A percentile compares a stretch with the other conserved stretches of the same genome.
phyloP scores from a whole-genome alignment of 306 rosid species.

The Vigna reflexopilosa region DNA sequence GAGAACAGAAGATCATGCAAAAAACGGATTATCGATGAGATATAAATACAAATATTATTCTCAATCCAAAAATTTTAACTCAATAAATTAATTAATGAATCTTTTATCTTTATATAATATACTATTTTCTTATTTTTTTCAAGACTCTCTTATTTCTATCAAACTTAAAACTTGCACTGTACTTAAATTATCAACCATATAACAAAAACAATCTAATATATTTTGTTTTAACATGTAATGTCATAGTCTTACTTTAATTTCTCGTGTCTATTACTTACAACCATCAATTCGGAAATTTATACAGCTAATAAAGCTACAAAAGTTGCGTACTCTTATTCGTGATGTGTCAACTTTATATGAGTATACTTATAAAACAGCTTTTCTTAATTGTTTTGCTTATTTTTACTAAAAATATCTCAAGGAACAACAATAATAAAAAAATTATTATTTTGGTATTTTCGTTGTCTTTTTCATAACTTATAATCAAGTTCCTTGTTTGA shows the following conservation, averaged over 20 bases:
- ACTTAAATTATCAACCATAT: no score
- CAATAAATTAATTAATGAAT: no score
- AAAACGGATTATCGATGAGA: no score
- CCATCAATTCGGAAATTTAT: background rate
- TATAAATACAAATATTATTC: no score
- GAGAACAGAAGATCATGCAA: no score
- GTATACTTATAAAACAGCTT: background rate
- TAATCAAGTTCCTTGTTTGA: background rate
- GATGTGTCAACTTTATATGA: background rate
- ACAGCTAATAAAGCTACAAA: background rate
- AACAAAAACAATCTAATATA: no score
- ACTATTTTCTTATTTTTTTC: no score
- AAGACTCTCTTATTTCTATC: no score
- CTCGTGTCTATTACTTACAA: background rate
- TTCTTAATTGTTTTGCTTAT: background rate
- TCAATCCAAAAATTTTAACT: no score
- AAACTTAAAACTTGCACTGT: no score
- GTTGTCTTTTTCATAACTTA: background rate
- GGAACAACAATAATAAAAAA: background rate
- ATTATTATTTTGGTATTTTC: background rate
- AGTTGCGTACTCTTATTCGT: background rate
- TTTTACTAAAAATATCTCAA: background rate
- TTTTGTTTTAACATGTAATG: background rate
- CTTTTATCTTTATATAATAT: no score
- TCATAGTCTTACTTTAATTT: slow-evolving; percentile 15